phyloP scores from a whole-genome alignment of 163 green algal species.

The Dunaliella salina region DNA sequence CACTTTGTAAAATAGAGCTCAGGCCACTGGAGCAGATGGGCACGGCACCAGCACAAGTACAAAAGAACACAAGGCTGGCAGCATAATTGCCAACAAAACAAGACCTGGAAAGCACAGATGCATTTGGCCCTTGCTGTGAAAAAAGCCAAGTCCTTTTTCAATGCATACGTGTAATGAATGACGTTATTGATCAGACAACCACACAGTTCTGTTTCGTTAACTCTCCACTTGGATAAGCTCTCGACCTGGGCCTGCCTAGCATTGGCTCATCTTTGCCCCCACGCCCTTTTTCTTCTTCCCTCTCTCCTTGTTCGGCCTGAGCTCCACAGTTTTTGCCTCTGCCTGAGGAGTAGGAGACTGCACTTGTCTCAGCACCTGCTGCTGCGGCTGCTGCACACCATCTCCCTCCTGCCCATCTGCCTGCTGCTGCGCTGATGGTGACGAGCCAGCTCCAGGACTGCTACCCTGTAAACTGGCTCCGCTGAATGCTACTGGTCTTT shows the following conservation, averaged over 20 bases:
- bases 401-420: constrained; percentile 1
- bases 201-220: no score
- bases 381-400: constrained; percentile 1
- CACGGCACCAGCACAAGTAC: no score
- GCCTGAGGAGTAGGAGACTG: background rate
- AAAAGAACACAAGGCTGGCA: no score
- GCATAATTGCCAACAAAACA: no score
- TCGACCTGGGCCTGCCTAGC: constrained; percentile 2
- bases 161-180: no score
- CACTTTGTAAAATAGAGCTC: no score
- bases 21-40: no score
- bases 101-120: no score
- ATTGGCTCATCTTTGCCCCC: constrained; percentile 31
- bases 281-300: constrained; percentile 49
- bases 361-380: background rate
- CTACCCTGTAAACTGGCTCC: background rate
- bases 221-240: no score
- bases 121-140: no score
- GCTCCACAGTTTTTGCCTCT: constrained; percentile 30
- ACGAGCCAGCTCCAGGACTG: background rate
- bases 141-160: no score
- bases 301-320: constrained; percentile 40
- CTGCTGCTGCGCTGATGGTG: background rate
- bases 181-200: no score
- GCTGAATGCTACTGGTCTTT: background rate